Evolutionary conservation across 768 basidiomycete genomes (phyloP).

Genomic region (Aureoboletus auriporus): DNA sequence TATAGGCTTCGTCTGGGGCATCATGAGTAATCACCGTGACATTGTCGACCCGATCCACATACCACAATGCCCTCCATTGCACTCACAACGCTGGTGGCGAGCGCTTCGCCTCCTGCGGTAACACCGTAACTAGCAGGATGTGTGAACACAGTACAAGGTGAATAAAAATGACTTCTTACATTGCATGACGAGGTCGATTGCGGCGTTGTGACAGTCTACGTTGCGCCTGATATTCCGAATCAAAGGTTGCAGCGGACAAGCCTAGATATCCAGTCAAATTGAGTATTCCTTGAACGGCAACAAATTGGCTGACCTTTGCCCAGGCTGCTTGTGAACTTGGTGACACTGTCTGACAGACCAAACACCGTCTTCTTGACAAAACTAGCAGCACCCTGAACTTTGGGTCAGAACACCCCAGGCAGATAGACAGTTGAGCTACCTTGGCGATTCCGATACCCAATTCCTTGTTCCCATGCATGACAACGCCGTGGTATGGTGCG

Average conservation of each 20-base stretch:
- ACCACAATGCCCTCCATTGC: constrained; percentile 96
- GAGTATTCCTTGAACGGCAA: not conserved
- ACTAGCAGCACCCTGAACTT: constrained; percentile 85
- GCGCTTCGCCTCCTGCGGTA: constrained; percentile 87
- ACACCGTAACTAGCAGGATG: constrained; percentile 75
- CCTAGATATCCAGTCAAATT: constrained; percentile 42
- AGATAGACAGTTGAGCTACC: constrained; percentile 35
- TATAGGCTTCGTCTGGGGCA: constrained; percentile 82
- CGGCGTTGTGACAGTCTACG: constrained; percentile 85
- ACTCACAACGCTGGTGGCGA: constrained; percentile 91
- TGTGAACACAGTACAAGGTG: not conserved
- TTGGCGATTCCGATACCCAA: constrained; percentile 93
- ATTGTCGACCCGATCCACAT: constrained; percentile 20
- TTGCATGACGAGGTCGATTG: constrained; percentile 94
- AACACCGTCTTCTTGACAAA: constrained; percentile 99
- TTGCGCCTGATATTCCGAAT: constrained; percentile 90
- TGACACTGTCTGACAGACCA: constrained; percentile 91
- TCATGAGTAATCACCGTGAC: constrained; percentile 1
- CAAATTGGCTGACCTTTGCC: constrained; percentile 68
- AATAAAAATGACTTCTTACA: constrained; percentile 44
- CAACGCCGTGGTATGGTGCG: constrained; percentile 94
- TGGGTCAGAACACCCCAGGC: constrained; percentile 8
- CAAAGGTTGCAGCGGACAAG: constrained; percentile 93
- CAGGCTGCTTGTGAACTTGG: constrained; percentile 97
- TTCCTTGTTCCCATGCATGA: constrained; percentile 94